These are phyloP conservation scores for Claviceps fusiformis DNA, from an alignment of 2,329 filamentous ascomycete genomes.

Conservation along the genomic window DNA sequence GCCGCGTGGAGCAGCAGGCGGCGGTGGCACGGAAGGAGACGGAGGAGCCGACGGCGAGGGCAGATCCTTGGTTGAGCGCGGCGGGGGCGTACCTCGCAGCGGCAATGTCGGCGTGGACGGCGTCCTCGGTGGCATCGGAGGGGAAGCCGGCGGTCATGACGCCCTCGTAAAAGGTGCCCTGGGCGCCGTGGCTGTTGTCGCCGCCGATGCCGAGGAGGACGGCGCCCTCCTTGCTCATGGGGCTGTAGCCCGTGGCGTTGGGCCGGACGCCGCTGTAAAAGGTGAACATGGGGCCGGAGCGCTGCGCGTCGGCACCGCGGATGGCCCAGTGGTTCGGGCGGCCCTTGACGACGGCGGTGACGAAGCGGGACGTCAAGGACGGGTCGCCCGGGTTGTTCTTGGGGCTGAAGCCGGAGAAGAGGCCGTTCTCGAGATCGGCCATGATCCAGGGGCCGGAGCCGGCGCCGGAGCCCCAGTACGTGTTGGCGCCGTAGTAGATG, in stretches of 20 bases:
- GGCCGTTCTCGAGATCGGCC: conserved; percentile 54
- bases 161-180: conserved; percentile 53
- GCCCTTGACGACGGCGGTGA: conserved; percentile 45
- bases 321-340: conserved; percentile 43
- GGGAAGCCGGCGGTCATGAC: conserved; percentile 51
- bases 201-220: conserved; percentile 60
- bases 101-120: conserved; percentile 46
- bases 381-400: conserved; percentile 37
- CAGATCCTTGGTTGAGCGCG: conserved; percentile 32
- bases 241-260: conserved; percentile 28
- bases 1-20: conserved; percentile 36
- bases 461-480: conserved; percentile 39
- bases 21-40: conserved; percentile 44
- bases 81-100: conserved; percentile 7
- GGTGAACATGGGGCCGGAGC: conserved; percentile 38
- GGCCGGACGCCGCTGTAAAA: conserved; percentile 46
- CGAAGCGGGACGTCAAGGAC: conserved; percentile 39
- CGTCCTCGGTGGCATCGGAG: conserved; percentile 41
- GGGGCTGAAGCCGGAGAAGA: conserved; percentile 41
- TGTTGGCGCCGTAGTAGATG: conserved; percentile 46
- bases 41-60: conserved; percentile 32
- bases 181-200: conserved; percentile 45
- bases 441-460: conserved; percentile 53
- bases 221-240: conserved; percentile 51
- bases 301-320: conserved; percentile 39